These are phyloP conservation scores for Wickerhamomyces sydowiorum DNA, from an alignment of 805 yeast genomes.

Conservation along the genomic window DNA sequence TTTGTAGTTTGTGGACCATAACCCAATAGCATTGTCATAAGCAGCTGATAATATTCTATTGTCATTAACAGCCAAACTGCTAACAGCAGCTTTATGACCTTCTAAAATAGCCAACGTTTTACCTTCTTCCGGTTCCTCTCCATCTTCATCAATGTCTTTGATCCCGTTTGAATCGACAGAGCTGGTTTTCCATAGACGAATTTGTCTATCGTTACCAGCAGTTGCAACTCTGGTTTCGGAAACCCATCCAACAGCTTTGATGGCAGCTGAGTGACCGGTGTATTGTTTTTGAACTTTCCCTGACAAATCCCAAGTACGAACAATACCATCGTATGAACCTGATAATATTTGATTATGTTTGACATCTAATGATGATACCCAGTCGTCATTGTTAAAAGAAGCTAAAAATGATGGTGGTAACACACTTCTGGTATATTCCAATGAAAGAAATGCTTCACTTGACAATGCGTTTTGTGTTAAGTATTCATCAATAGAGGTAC, in stretches of 20 bases:
- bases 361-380: slow-evolving; percentile 71
- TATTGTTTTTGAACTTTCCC: slow-evolving; percentile 79
- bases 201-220: slow-evolving; percentile 83
- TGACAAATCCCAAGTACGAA: slow-evolving; percentile 77
- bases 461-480: slow-evolving; percentile 72
- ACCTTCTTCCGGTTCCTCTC: slow-evolving; percentile 54
- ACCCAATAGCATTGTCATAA: slow-evolving; percentile 69
- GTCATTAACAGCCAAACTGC: slow-evolving; percentile 48
- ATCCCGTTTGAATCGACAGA: slow-evolving; percentile 24
- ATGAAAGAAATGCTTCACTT: slow-evolving; percentile 66
- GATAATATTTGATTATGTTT: slow-evolving; percentile 54
- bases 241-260: slow-evolving; percentile 77
- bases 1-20: slow-evolving; percentile 86
- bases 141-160: slow-evolving; percentile 24
- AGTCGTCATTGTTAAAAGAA: slow-evolving; percentile 87
- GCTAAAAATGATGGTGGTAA: slow-evolving; percentile 92
- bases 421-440: slow-evolving; percentile 89
- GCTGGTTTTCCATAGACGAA: slow-evolving; percentile 81
- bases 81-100: slow-evolving; percentile 89
- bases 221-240: slow-evolving; percentile 71
- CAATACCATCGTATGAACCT: slow-evolving; percentile 94
- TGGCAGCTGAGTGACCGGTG: slow-evolving; percentile 84
- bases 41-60: slow-evolving; percentile 78
- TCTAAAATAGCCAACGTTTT: slow-evolving; percentile 79
- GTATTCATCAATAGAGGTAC: slow-evolving; percentile 77